Evolutionary conservation across 192 early-diverging fungal species (phyloP), one percentile per base, ranked within the genome.

Genomic region (Backusella mclennaniae): DNA sequence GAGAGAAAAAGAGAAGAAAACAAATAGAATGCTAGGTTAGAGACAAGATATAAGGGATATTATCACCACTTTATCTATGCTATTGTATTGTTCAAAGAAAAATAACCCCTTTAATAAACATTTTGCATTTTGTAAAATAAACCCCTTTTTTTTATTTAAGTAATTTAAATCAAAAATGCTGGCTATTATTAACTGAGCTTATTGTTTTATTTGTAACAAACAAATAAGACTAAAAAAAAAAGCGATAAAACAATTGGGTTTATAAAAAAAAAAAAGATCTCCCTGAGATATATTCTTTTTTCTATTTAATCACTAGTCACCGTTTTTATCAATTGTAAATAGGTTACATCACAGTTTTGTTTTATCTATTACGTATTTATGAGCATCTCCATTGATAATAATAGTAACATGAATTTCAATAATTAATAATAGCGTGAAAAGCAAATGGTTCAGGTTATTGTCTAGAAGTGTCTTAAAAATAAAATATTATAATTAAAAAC

Each of bases 151-250:
- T 63, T 63, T 63, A 63, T 63, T 63, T 23, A 63, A 63, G 26
- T 63, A 63, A 63, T 63, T 63, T 63, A 63, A 63, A 63, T 63
- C 21, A 63, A 63, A 63, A 63, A 63, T 63, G 56, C 26, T 63
- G 56, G 11, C 56, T 11, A 63, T 49, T 19, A 49, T 49, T 39
- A 39, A 21, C 53, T 3, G 21, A 56, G 53, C 53, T 9, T 56
- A 56, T 56, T 56, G 21, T 56, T 33, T 33, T 56, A 21, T 56
- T 56, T 56, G 53, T 56, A 56, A 23, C 52, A 53, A 53, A 56
- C n/a, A 56, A 56, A 56, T 26, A 26, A 56, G 53, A 56, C 53
- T 21, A 56, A 23, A 53, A 53, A 46, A 56, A 59, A 59, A 59
- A 59, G 11, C 9, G 53, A 59, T 59, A 59, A 59, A 59, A 26